A percentile compares a stretch with the other conserved stretches of the same genome.
These are phyloP conservation scores for Lolium multiflorum DNA, from an alignment of 176 grass and related monocot species.

Conservation along the genomic window DNA sequence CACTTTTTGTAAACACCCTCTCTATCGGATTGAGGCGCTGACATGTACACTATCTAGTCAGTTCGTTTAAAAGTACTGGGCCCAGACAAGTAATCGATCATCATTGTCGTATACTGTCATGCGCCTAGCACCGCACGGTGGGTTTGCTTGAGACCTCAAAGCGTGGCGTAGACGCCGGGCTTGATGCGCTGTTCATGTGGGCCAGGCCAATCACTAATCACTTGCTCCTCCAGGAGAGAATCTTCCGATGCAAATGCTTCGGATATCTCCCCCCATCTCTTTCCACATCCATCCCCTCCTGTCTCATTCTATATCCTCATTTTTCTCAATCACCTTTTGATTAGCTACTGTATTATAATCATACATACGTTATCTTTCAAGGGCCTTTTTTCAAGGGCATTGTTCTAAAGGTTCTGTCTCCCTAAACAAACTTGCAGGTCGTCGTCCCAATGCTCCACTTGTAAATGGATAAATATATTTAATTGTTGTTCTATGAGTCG, in stretches of 20 bases:
- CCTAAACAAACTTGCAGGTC: neutral
- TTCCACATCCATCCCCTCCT: neutral
- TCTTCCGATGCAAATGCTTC: slow-evolving; percentile 5
- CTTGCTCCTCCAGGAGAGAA: slow-evolving; percentile 35
- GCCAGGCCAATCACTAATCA: neutral
- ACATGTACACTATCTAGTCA: too few species aligned
- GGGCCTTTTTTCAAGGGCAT: neutral
- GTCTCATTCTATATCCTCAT: neutral
- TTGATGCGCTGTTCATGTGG: neutral
- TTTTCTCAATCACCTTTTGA: neutral
- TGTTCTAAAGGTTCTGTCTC: neutral
- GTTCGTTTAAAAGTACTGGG: neutral
- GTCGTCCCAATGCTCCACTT: slow-evolving; percentile 15
- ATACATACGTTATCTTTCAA: neutral
- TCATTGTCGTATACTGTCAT: neutral
- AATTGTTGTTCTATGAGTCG: neutral
- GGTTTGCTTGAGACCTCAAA: neutral
- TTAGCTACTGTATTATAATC: neutral
- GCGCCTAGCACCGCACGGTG: neutral
- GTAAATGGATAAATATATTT: neutral
- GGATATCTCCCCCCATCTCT: neutral
- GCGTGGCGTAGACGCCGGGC: neutral
- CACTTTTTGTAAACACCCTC: too few species aligned
- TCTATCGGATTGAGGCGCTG: too few species aligned
- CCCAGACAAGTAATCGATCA: neutral